phyloP scores from a whole-genome alignment of 257 asterid genomes.

The Jacaranda copaia region DNA sequence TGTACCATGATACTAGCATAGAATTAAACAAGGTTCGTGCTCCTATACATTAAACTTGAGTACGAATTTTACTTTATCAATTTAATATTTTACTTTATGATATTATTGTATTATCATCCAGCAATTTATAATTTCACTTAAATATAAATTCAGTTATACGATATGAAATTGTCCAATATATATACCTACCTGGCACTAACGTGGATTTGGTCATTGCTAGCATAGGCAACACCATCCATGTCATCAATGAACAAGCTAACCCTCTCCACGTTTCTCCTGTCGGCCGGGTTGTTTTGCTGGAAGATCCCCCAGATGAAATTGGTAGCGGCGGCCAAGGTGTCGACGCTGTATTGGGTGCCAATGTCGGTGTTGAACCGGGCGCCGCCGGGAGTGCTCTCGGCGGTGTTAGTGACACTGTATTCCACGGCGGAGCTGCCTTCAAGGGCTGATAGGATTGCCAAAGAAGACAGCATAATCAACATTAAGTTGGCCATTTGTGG shows the following conservation, averaged over 20 bases:
- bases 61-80: too few species aligned
- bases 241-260: conserved; percentile 47
- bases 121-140: too few species aligned
- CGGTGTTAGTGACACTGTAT: conserved; percentile 46
- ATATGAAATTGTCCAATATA: too few species aligned
- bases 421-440: conserved; percentile 37
- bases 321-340: conserved; percentile 37
- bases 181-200: conserved; percentile 42
- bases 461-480: conserved; percentile 1
- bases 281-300: conserved; percentile 41
- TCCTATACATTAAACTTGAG: too few species aligned
- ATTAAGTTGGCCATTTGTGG: conserved; percentile 27
- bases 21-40: too few species aligned
- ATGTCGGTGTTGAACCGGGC: conserved; percentile 45
- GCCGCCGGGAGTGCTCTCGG: conserved; percentile 49
- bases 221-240: conserved; percentile 48
- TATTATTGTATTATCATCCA: too few species aligned
- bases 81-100: too few species aligned
- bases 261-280: conserved; percentile 36
- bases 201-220: conserved; percentile 43
- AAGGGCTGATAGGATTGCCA: conserved; percentile 12
- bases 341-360: conserved; percentile 38
- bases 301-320: conserved; percentile 47
- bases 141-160: too few species aligned
- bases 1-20: too few species aligned